These are phyloP conservation scores for Aspergillus bertholletiae DNA, from an alignment of 495 filamentous ascomycete genomes.

Conservation along the genomic window DNA sequence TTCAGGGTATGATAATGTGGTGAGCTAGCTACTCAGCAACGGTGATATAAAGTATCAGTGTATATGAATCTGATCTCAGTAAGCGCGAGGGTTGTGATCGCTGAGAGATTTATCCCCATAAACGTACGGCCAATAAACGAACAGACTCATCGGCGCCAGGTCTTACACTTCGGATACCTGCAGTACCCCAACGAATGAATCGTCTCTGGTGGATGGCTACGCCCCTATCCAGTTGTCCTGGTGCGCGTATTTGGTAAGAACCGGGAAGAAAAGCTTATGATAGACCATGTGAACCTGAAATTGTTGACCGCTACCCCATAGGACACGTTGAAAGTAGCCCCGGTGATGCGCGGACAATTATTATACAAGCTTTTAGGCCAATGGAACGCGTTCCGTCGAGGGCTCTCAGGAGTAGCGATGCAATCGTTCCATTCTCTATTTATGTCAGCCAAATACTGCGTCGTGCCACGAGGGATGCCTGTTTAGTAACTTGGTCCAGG, in stretches of 20 bases:
- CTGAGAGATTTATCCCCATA: conserved; percentile 23
- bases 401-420: conserved; percentile 2
- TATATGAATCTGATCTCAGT: conserved; percentile 17
- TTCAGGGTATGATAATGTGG: conserved; percentile 4
- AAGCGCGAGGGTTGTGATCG: conserved; percentile 16
- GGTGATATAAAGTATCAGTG: conserved; percentile 9
- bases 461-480: not conserved
- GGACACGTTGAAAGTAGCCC: not conserved
- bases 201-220: not conserved
- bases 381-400: conserved; percentile 3
- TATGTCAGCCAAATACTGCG: conserved; percentile 15
- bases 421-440: conserved; percentile 2
- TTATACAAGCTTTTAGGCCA: too few relatives aligned
- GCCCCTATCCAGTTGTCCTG: not conserved
- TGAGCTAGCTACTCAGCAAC: conserved; percentile 1
- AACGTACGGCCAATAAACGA: conserved; percentile 15
- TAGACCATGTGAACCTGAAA: not conserved
- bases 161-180: conserved; percentile 37
- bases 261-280: not conserved
- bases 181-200: conserved; percentile 22
- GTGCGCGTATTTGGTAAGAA: not conserved
- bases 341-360: too few relatives aligned
- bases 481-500: conserved; percentile 3
- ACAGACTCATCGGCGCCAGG: conserved; percentile 13
- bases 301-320: not conserved